Percentiles rank a stretch among this genome's conserved stretches.
Evolutionary conservation across 202 grass and related monocot genomes (phyloP).

Genomic region (Zizania palustris): DNA sequence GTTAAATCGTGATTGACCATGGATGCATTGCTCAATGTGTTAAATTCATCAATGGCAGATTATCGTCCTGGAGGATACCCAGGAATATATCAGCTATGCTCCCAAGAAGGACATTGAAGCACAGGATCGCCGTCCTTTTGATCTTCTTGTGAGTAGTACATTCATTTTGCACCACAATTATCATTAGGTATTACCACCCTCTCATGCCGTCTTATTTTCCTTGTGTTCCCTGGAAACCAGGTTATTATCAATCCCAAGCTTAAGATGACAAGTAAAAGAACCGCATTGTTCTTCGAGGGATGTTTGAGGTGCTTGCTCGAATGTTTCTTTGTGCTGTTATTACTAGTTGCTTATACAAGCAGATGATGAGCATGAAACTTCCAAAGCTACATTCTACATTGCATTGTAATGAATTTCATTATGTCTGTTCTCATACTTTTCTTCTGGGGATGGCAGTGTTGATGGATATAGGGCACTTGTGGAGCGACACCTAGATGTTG

Average conservation of each 20-base stretch:
- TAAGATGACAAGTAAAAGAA: constrained; percentile 70
- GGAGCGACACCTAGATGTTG: constrained; percentile 81
- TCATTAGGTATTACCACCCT: background rate
- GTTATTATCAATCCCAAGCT: constrained; percentile 89
- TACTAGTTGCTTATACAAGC: background rate
- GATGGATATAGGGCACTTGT: constrained; percentile 87
- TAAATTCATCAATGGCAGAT: constrained; percentile 54
- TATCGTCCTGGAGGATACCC: constrained; percentile 87
- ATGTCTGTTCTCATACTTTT: constrained; percentile 15
- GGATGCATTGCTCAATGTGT: background rate
- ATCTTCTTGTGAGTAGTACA: constrained; percentile 72
- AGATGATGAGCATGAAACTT: background rate
- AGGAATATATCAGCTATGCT: constrained; percentile 86
- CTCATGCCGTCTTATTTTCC: constrained; percentile 30
- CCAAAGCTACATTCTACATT: constrained; percentile 14
- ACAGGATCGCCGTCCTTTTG: constrained; percentile 74
- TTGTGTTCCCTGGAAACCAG: constrained; percentile 44
- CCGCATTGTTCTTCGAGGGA: constrained; percentile 83
- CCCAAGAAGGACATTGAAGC: constrained; percentile 53
- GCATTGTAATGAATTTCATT: background rate
- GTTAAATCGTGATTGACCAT: background rate
- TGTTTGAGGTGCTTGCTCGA: constrained; percentile 70
- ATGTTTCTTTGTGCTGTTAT: constrained; percentile 26
- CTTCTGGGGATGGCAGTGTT: constrained; percentile 52
- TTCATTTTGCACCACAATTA: constrained; percentile 14